These are phyloP conservation scores for Candida frijolesensis DNA, from an alignment of 1,139 yeast species.

Conservation along the genomic window DNA sequence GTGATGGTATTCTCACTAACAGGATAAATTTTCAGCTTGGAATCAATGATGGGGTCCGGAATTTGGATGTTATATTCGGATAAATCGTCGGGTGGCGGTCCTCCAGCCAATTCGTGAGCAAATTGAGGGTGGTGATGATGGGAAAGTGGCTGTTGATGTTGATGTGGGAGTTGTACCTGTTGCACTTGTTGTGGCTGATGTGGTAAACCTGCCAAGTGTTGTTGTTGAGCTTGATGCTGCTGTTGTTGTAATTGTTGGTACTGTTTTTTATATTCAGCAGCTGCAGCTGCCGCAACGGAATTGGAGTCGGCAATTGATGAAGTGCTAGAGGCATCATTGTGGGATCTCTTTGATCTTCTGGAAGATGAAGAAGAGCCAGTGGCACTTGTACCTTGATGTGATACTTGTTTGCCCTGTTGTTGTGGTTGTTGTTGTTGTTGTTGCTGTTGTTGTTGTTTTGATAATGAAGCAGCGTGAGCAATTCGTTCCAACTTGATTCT, in stretches of 20 bases:
- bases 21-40: constrained; percentile 49
- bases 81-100: constrained; percentile 27
- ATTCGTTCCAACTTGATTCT: constrained; percentile 37
- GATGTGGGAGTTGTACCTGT: constrained; percentile 14
- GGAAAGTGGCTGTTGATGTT: constrained; percentile 16
- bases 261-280: constrained; percentile 13
- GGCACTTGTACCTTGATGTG: background rate
- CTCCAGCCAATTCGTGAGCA: constrained; percentile 20
- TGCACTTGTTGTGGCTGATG: constrained; percentile 19
- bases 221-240: constrained; percentile 16
- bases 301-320: constrained; percentile 6
- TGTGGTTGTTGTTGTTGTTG: constrained; percentile 12
- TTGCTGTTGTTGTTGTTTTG: constrained; percentile 7
- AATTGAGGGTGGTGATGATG: constrained; percentile 22
- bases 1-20: constrained; percentile 50
- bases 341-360: constrained; percentile 3
- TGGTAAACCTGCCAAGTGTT: constrained; percentile 9
- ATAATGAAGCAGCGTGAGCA: constrained; percentile 24
- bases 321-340: constrained; percentile 1
- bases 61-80: constrained; percentile 50
- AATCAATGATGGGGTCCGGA: constrained; percentile 50
- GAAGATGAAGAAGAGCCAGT: constrained; percentile 1
- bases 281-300: constrained; percentile 6
- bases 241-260: constrained; percentile 19
- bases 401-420: background rate